Percentiles rank a stretch among this genome's conserved stretches.
These are phyloP conservation scores for Kodamaea anthophila DNA, from an alignment of 1,139 yeast genomes.

Conservation along the genomic window DNA sequence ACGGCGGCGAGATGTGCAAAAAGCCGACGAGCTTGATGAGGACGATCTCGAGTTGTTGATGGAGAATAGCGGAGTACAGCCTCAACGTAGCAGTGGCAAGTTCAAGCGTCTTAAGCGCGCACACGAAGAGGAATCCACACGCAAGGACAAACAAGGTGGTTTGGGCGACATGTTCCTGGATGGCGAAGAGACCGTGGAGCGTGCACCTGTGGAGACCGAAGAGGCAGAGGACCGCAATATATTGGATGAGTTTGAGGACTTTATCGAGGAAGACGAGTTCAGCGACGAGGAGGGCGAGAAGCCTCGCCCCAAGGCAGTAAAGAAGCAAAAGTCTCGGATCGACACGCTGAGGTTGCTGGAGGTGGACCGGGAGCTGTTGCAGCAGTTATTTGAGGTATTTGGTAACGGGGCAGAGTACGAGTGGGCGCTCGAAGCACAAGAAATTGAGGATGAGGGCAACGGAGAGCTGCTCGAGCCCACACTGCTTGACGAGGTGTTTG, in stretches of 20 bases:
- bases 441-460: constrained; percentile 55
- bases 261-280: constrained; percentile 94
- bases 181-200: constrained; percentile 55
- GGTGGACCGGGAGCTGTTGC: constrained; percentile 87
- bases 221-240: constrained; percentile 31
- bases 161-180: constrained; percentile 82
- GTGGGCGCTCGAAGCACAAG: constrained; percentile 95
- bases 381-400: constrained; percentile 88
- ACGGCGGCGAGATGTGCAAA: constrained; percentile 24
- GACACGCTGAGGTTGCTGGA: constrained; percentile 63
- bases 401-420: constrained; percentile 98
- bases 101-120: constrained; percentile 83
- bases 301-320: constrained; percentile 37
- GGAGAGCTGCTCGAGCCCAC: constrained; percentile 52
- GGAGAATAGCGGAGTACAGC: constrained; percentile 79
- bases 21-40: constrained; percentile 76
- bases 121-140: constrained; percentile 17
- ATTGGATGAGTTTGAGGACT: constrained; percentile 88
- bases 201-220: constrained; percentile 27
- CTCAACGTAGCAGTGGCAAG: constrained; percentile 30
- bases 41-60: constrained; percentile 88
- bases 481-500: constrained; percentile 82
- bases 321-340: constrained; percentile 33
- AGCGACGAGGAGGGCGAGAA: constrained; percentile 78
- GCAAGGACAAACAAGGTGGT: constrained; percentile 23